A percentile compares a stretch with the other conserved stretches of the same genome.
phyloP scores from a whole-genome alignment of 352 stramenopile species.

The Nothophytophthora sp. region DNA sequence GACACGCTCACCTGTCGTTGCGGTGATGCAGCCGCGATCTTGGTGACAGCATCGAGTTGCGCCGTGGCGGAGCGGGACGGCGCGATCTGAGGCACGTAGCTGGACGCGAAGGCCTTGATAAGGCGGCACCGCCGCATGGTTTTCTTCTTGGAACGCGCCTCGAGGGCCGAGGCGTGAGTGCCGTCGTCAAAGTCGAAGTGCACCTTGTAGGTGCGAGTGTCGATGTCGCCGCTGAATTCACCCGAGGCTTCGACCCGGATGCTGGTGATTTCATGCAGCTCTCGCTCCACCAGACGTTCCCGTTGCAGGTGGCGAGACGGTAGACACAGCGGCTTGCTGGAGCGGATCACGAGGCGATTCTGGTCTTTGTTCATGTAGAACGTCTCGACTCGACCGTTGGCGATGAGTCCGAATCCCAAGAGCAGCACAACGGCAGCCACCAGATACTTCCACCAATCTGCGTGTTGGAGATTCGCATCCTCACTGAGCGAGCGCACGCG shows the following conservation, averaged over 20 bases:
- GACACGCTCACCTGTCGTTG: too few species aligned
- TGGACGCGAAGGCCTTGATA: slow-evolving; percentile 56
- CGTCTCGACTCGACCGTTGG: slow-evolving; percentile 58
- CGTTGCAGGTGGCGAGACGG: slow-evolving; percentile 27
- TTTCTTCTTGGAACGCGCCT: slow-evolving; percentile 63
- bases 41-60: slow-evolving; percentile 8
- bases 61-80: slow-evolving; percentile 16
- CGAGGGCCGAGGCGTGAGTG: slow-evolving; percentile 47
- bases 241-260: slow-evolving; percentile 64
- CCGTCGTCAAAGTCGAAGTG: slow-evolving; percentile 77
- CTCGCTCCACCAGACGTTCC: slow-evolving; percentile 46
- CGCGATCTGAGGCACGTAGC: slow-evolving; percentile 9
- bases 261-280: slow-evolving; percentile 57
- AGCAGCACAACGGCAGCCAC: slow-evolving; percentile 56
- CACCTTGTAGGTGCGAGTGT: slow-evolving; percentile 71
- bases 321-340: slow-evolving; percentile 54
- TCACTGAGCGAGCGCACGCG: slow-evolving; percentile 37
- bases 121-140: slow-evolving; percentile 47
- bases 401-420: slow-evolving; percentile 38
- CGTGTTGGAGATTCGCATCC: slow-evolving; percentile 10
- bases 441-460: slow-evolving; percentile 72
- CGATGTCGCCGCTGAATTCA: slow-evolving; percentile 66
- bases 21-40: too few species aligned
- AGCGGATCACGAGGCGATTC: slow-evolving; percentile 36
- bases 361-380: slow-evolving; percentile 62